phyloP scores from a whole-genome alignment of 2,329 filamentous ascomycete species.

The Curvularia lunata region DNA sequence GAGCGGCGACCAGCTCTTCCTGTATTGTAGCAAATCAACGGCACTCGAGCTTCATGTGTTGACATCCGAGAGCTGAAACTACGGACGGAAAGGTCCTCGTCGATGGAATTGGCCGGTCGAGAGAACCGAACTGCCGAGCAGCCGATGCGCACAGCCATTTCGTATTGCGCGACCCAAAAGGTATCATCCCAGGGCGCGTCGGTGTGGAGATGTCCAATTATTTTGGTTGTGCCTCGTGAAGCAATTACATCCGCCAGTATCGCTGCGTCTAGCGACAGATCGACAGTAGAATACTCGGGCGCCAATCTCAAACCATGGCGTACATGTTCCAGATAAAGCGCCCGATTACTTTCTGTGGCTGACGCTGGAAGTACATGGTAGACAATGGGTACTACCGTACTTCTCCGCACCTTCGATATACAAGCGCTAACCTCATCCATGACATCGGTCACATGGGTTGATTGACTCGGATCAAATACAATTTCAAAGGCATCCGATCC shows the following conservation, averaged over 20 bases:
- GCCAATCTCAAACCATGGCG: conserved; percentile 66
- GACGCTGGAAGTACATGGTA: conserved; percentile 45
- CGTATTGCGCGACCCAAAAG: conserved; percentile 64
- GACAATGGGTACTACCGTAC: conserved; percentile 62
- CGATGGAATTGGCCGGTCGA: conserved; percentile 61
- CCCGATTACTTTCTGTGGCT: conserved; percentile 33
- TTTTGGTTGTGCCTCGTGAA: conserved; percentile 62
- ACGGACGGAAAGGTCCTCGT: conserved; percentile 68
- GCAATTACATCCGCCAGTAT: conserved; percentile 59
- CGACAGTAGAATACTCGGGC: conserved; percentile 66
- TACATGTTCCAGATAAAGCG: conserved; percentile 63
- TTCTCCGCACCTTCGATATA: conserved; percentile 66
- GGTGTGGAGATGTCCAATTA: conserved; percentile 64
- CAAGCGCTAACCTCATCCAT: conserved; percentile 61
- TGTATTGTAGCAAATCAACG: conserved; percentile 70
- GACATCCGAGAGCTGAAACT: conserved; percentile 61
- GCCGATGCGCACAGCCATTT: conserved; percentile 62
- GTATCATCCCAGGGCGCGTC: conserved; percentile 63
- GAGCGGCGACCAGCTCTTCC: conserved; percentile 68
- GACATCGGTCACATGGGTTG: conserved; percentile 18
- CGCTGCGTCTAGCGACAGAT: conserved; percentile 63
- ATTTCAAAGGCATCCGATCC: conserved; percentile 72
- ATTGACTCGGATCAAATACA: conserved; percentile 53
- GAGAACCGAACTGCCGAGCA: conserved; percentile 69
- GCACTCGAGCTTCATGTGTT: conserved; percentile 54